Evolutionary conservation across 2,329 filamentous ascomycete genomes (phyloP).

Genomic region (Colletotrichum paranaense): DNA sequence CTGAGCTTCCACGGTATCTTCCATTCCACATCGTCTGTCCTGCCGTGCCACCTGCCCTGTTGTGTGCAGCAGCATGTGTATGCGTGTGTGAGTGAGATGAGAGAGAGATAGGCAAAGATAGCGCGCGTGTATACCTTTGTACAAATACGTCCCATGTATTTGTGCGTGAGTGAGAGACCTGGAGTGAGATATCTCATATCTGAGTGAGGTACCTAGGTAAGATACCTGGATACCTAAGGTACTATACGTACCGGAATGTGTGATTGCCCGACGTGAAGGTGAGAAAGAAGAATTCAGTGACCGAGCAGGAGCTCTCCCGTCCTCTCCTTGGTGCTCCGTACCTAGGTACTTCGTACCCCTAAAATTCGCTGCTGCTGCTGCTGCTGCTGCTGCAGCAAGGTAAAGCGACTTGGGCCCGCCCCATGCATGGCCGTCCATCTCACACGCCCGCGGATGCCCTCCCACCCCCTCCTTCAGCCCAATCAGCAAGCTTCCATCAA

Average conservation of each 20-base stretch:
- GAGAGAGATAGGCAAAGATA: not conserved
- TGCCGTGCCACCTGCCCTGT: not conserved
- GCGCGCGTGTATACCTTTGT: not conserved
- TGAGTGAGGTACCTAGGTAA: too few species aligned
- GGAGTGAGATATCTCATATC: not conserved
- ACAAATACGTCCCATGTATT: not conserved
- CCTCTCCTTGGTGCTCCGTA: not conserved
- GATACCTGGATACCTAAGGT: too few species aligned
- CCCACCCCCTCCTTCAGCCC: conserved; percentile 2
- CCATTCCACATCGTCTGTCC: not conserved
- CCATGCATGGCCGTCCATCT: conserved; percentile 9
- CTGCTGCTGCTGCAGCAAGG: not conserved
- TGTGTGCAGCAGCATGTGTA: not conserved
- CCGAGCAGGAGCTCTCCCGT: not conserved
- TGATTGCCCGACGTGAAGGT: not conserved
- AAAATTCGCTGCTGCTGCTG: not conserved
- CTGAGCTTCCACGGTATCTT: not conserved
- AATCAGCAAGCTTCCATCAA: conserved; percentile 33
- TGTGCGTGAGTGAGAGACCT: not conserved
- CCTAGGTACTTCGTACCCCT: not conserved
- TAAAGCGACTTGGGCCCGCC: conserved; percentile 12
- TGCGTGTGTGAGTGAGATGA: not conserved
- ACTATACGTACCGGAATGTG: not conserved
- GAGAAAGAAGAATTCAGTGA: not conserved
- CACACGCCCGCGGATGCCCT: not conserved